Base-by-base conservation (phyloP, 768 basidiomycete genomes). In the Suillus placidus region DNA sequence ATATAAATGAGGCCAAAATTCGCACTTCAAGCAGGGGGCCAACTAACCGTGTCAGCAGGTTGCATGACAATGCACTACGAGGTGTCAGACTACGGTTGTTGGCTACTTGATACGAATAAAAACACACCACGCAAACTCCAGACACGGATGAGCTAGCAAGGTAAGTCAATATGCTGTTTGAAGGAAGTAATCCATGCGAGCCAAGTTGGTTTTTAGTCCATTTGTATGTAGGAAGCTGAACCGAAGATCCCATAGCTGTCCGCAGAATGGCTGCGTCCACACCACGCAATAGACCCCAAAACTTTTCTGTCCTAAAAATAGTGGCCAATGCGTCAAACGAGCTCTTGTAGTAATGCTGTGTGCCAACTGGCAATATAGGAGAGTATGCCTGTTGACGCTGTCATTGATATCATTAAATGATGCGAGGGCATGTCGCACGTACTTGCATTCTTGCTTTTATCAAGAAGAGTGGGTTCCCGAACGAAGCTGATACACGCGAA, bases 401-500 rank as follows among this genome's bases (percentile, higher is more conserved):
- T 30, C 26, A 56, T 67, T 34, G 67, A 38, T 45, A 40, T 16
- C 16, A 43, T 45, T 32, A n/a, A 56, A 65, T 26, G 3, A 60
- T 26, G 18, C 20, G 23, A 20, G 13, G 23, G 26, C 1, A 8
- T n/a, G 56, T 12, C 45, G 18, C 6, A 65, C 71, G 60, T 18
- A 90, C 91, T 84, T 99, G 97, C 92, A 99, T 98, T 52, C 97
- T 88, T 7, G 97, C 97, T 80, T 99, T 99, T 73, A 99, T 89
- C 62, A 99, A 81, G 79, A 97, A 99, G 14, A 97, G 80, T 0
- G 95, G 95, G 75, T 94, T 97, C 49, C 95, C 95, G 52, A 95
- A 77, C 60, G 84, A 83, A 0, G 92, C 92, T 92, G 67, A 43
- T 47, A 42, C 60, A 51, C 32, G 23, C 35, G 61, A 38, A 58